These are phyloP conservation scores for Rubroshorea leprosula DNA, from an alignment of 345 rosid species.

Conservation along the genomic window DNA sequence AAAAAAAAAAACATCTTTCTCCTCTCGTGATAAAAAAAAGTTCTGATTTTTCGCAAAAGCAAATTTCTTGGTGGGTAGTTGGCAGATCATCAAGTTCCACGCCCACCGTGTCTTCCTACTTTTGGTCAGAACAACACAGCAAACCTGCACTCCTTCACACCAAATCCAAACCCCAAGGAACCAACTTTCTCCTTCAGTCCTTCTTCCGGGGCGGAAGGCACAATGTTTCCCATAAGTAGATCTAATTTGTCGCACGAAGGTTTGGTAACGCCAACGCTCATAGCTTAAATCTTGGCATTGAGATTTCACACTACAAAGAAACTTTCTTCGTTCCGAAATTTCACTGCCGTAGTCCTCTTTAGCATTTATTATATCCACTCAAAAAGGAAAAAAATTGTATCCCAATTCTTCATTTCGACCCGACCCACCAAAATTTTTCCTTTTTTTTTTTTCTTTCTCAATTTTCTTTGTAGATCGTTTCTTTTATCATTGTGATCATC, in stretches of 20 bases:
- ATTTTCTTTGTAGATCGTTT: not conserved
- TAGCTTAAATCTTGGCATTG: constrained; percentile 21
- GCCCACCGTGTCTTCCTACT: not conserved
- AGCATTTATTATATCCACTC: no score
- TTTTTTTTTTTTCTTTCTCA: not conserved
- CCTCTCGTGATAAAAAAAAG: no score
- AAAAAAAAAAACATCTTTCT: no score
- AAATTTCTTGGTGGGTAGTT: no score
- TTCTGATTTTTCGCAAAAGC: no score
- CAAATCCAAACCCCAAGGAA: not conserved
- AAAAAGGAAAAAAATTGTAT: not conserved
- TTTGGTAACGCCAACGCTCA: no score
- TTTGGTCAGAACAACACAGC: not conserved
- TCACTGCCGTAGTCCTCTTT: not conserved
- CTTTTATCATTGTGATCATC: not conserved
- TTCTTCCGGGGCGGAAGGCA: constrained; percentile 16
- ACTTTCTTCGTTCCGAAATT: not conserved
- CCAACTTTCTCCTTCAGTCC: constrained; percentile 5
- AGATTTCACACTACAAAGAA: constrained; percentile 24
- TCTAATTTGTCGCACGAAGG: no score
- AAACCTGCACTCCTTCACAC: not conserved
- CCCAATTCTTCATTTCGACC: not conserved
- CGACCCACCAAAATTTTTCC: not conserved
- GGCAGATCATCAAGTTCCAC: no score
- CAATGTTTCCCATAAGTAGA: no score